phyloP scores from a whole-genome alignment of 2,329 filamentous ascomycete genomes.

The Plenodomus tracheiphilus region DNA sequence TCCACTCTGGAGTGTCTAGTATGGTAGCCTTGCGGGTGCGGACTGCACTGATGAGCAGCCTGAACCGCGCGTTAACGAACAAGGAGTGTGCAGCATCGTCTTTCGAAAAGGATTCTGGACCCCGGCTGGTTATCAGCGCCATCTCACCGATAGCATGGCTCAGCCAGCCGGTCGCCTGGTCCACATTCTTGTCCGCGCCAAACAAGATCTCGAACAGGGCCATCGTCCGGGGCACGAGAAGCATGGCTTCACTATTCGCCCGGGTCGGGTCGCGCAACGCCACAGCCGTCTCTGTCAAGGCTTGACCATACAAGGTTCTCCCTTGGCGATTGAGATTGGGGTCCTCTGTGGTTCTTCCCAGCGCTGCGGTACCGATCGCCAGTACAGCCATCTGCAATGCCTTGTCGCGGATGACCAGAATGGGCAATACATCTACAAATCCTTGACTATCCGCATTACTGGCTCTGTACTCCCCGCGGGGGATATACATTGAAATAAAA shows the following conservation, averaged over 20 bases:
- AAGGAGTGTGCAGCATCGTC: slow-evolving; percentile 21
- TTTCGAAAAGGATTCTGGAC: slow-evolving; percentile 20
- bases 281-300: slow-evolving; percentile 24
- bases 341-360: slow-evolving; percentile 24
- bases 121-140: slow-evolving; percentile 23
- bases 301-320: slow-evolving; percentile 28
- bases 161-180: slow-evolving; percentile 33
- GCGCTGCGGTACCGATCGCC: slow-evolving; percentile 27
- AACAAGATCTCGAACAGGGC: slow-evolving; percentile 35
- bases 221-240: slow-evolving; percentile 30
- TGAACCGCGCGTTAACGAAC: slow-evolving; percentile 27
- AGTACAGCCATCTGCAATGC: slow-evolving; percentile 28
- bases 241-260: slow-evolving; percentile 25
- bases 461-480: slow-evolving; percentile 5
- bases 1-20: slow-evolving; percentile 39
- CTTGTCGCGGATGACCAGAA: slow-evolving; percentile 24
- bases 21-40: slow-evolving; percentile 43
- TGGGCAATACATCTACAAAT: slow-evolving; percentile 19
- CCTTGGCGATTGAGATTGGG: slow-evolving; percentile 20
- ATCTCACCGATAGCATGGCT: slow-evolving; percentile 34
- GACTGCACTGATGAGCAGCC: slow-evolving; percentile 26
- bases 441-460: slow-evolving; percentile 13
- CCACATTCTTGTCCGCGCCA: slow-evolving; percentile 23
- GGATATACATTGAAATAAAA: slow-evolving; percentile 27
- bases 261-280: slow-evolving; percentile 21